A percentile compares a stretch with the other conserved stretches of the same genome.
These are phyloP conservation scores for Pseudopithomyces chartarum DNA, from an alignment of 2,329 filamentous ascomycete genomes.

Conservation along the genomic window DNA sequence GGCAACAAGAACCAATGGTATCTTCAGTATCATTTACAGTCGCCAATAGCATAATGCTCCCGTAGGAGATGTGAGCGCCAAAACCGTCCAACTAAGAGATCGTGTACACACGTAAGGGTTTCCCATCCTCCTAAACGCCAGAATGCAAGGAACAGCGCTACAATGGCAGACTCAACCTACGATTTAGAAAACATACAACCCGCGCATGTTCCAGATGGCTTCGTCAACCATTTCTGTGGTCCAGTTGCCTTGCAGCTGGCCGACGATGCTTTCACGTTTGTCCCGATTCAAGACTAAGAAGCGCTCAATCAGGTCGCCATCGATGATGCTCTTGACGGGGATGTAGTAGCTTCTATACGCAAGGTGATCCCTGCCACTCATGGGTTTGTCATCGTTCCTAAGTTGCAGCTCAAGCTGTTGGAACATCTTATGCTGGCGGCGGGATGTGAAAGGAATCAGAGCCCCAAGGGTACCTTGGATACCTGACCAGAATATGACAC, in stretches of 20 bases:
- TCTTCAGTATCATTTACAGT: background rate
- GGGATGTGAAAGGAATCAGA: constrained; percentile 85
- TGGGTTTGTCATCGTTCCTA: constrained; percentile 74
- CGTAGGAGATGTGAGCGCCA: background rate
- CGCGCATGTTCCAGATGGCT: constrained; percentile 67
- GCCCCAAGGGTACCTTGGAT: constrained; percentile 94
- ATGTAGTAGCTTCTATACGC: constrained; percentile 96
- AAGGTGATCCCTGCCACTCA: constrained; percentile 91
- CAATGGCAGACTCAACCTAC: background rate
- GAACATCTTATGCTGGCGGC: constrained; percentile 98
- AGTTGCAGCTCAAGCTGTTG: constrained; percentile 90
- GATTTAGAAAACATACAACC: constrained; percentile 38
- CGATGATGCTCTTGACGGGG: constrained; percentile 94
- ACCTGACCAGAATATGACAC: constrained; percentile 91
- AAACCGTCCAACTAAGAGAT: background rate
- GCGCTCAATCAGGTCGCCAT: constrained; percentile 94
- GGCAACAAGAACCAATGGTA: background rate
- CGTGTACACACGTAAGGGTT: background rate
- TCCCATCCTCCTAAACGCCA: background rate
- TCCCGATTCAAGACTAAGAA: constrained; percentile 83
- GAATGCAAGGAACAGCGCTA: background rate
- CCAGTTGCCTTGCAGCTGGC: constrained; percentile 81
- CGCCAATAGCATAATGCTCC: background rate
- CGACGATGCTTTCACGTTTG: constrained; percentile 94
- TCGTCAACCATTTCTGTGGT: constrained; percentile 87